A percentile compares a stretch with the other conserved stretches of the same genome.
Evolutionary conservation across 495 filamentous ascomycete genomes (phyloP).

Genomic region (Umbilicaria muhlenbergii): DNA sequence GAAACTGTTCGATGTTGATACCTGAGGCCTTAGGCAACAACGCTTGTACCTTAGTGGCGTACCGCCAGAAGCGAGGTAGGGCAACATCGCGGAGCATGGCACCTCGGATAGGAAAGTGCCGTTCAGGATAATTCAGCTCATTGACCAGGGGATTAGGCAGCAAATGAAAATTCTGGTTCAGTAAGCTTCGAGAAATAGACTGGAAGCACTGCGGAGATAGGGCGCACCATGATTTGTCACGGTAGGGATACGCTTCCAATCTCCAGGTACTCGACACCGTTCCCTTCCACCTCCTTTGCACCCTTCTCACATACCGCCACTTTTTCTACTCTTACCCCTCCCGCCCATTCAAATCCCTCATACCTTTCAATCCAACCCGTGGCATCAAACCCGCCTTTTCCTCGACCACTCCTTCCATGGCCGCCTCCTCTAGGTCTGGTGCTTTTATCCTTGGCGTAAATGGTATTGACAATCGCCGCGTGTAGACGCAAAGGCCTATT

Average conservation of each 20-base stretch:
- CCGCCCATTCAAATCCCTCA: conserved; percentile 42
- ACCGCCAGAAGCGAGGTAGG: too few relatives aligned
- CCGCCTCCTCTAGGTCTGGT: background rate
- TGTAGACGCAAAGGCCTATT: conserved; percentile 57
- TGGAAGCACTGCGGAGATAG: too few relatives aligned
- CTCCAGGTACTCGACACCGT: background rate
- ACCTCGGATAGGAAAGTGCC: too few relatives aligned
- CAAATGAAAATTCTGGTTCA: too few relatives aligned
- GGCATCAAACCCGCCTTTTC: conserved; percentile 30
- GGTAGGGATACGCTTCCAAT: too few relatives aligned
- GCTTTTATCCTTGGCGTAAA: conserved; percentile 41
- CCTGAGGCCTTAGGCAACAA: background rate
- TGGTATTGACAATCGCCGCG: conserved; percentile 76
- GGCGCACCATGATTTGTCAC: too few relatives aligned
- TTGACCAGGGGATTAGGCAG: too few relatives aligned
- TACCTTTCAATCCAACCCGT: conserved; percentile 32
- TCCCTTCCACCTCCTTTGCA: conserved; percentile 38
- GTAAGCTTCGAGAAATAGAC: too few relatives aligned
- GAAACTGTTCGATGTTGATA: background rate
- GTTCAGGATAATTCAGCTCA: too few relatives aligned
- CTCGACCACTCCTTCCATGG: conserved; percentile 16
- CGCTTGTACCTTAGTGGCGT: background rate
- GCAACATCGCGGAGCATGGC: too few relatives aligned
- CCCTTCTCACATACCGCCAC: conserved; percentile 69
- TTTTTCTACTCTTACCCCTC: conserved; percentile 40